Percentiles rank a stretch among this genome's conserved stretches.
Evolutionary conservation across 306 rosid genomes (phyloP).

Genomic region (Inga oerstediana): DNA sequence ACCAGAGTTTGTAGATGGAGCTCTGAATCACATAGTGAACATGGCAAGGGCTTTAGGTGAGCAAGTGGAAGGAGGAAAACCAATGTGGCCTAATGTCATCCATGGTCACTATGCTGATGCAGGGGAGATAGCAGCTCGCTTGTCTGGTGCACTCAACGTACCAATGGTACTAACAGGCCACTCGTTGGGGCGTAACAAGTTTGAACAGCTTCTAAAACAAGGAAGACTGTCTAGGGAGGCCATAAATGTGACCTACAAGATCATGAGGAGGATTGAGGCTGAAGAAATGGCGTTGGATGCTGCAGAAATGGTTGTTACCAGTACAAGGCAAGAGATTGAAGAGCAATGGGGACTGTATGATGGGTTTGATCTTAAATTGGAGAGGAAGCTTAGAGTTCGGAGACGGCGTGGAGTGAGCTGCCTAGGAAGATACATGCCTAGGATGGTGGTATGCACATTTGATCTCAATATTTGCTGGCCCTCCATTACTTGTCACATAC

Average conservation of each 20-base stretch:
- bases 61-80: constrained; percentile 60
- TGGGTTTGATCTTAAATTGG: constrained; percentile 73
- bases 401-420: constrained; percentile 74
- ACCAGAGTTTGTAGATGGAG: constrained; percentile 78
- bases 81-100: constrained; percentile 74
- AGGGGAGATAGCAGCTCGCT: constrained; percentile 66
- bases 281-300: constrained; percentile 81
- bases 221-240: constrained; percentile 70
- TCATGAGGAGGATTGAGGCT: constrained; percentile 71
- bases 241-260: constrained; percentile 71
- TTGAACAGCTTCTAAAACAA: constrained; percentile 77
- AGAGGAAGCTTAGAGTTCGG: constrained; percentile 82
- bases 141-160: constrained; percentile 79
- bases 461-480: neutral
- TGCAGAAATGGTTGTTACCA: constrained; percentile 84
- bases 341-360: constrained; percentile 88
- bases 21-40: constrained; percentile 67
- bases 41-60: constrained; percentile 81
- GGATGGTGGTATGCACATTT: constrained; percentile 67
- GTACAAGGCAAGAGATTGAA: constrained; percentile 90
- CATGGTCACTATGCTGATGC: constrained; percentile 91
- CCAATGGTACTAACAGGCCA: constrained; percentile 88
- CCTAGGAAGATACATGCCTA: constrained; percentile 74
- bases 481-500: neutral
- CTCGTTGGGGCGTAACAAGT: constrained; percentile 78